Conservation (phyloP, 176 grass and related monocot species). For the Poa annua region DNA sequence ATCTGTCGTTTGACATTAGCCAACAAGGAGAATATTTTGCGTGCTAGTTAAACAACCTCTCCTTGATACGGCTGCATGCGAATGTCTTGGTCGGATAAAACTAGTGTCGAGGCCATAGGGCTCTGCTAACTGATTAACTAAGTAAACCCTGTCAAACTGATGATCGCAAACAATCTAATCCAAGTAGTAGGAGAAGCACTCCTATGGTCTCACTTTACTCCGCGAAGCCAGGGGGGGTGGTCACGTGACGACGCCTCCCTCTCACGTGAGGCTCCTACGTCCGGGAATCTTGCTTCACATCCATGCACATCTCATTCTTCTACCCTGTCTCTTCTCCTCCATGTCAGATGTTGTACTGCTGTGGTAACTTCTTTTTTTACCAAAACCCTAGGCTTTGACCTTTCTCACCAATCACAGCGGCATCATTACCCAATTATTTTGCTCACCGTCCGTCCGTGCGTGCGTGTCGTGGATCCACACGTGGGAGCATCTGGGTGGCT, state of each 20-base stretch:
- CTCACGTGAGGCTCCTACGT: conserved; percentile 51
- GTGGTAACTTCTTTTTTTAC: conserved; percentile 7
- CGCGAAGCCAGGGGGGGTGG: conserved; percentile 43
- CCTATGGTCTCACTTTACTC: conserved; percentile 57
- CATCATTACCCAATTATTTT: conserved; percentile 76
- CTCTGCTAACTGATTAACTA: conserved; percentile 27
- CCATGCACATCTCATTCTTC: conserved; percentile 26
- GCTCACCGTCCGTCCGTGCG: conserved; percentile 23
- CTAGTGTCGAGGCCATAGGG: conserved; percentile 22
- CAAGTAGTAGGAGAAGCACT: not conserved
- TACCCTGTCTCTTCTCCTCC: not conserved
- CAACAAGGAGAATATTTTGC: conserved; percentile 64
- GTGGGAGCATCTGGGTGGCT: conserved; percentile 49
- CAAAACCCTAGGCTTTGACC: conserved; percentile 76
- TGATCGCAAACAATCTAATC: conserved; percentile 17
- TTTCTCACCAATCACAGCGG: conserved; percentile 46
- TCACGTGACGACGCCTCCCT: conserved; percentile 65
- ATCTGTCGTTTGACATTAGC: conserved; percentile 52
- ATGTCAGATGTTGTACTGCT: conserved; percentile 41
- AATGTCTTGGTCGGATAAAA: conserved; percentile 69
- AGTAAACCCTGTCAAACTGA: conserved; percentile 26
- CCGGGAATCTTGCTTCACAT: conserved; percentile 66
- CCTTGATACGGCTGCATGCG: conserved; percentile 47
- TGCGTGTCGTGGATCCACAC: conserved; percentile 32
- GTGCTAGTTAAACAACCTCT: conserved; percentile 36